Evolutionary conservation across 345 rosid species (phyloP), one percentile per base, ranked within the genome.

Genomic region (Eucalyptus pauciflora): DNA sequence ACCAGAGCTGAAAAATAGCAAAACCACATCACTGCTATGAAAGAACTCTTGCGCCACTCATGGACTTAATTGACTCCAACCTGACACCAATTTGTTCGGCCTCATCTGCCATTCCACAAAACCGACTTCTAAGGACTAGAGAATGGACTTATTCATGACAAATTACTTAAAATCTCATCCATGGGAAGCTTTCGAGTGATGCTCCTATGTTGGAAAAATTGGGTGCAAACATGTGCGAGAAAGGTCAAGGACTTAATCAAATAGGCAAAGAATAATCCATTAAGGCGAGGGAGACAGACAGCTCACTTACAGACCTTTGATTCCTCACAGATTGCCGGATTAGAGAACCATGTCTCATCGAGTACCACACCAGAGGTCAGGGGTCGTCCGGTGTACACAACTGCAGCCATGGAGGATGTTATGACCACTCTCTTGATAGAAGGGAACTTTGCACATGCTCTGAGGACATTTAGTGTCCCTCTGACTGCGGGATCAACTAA

Each of bases 391-490:
- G 52, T 88, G 33, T 17, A 69, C 29, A 46, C 22, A 83, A 92
- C 88, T 50, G 92, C 87, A 12, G 93, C 92, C 27, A 90, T 86
- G 29, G 91, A 93, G 10, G 94, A 92, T 43, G 93, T 93, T 52
- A 91, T 51, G 67, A 92, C 90, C 89, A 92, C 93, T 48, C 93
- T 91, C 90, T 88, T 88, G 14, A 92, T 91, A 7, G 91, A 89
- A 33, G 90, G 86, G 85, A 90, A 89, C 86, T 89, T 93, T 25
- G 91, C 89, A 52, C 91, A 87, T 10, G 93, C 92, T 79, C 88
- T 88, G 5, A 93, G 87, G 69, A 92, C 92, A 88, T 93, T 92
- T 24, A 89, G 52, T 4, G 94, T 93, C 52, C 94, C 93, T 85
- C 86, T 88, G 41, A 93, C 88, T 10, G 94, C 94, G 58, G 93